phyloP scores from a whole-genome alignment of 768 basidiomycete species.

The Hirschioporus abietinus region DNA sequence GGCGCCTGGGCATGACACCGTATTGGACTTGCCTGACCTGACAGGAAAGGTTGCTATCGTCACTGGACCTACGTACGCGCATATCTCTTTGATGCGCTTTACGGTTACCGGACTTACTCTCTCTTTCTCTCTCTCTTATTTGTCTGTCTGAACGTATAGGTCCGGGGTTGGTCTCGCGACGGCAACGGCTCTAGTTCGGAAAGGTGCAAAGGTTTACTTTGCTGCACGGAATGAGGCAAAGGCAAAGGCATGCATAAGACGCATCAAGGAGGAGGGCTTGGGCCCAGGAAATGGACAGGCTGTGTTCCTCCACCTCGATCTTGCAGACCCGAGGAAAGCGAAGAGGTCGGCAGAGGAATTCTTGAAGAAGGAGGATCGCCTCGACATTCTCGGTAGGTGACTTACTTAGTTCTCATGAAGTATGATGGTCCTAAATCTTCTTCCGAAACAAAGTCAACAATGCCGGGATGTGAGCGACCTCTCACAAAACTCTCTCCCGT shows the following conservation, averaged over 20 bases:
- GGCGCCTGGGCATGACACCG: slow-evolving; percentile 26
- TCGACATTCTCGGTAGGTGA: slow-evolving; percentile 42
- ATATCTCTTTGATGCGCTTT: no score
- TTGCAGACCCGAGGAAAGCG: slow-evolving; percentile 30
- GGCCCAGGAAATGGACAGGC: slow-evolving; percentile 26
- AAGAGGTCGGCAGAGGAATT: slow-evolving; percentile 32
- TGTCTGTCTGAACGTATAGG: slow-evolving; percentile 19
- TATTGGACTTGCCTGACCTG: slow-evolving; percentile 38
- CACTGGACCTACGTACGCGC: slow-evolving; percentile 55
- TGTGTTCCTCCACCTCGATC: slow-evolving; percentile 33
- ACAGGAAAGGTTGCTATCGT: slow-evolving; percentile 49
- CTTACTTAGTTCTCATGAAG: slow-evolving; percentile 9
- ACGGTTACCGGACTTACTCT: no score
- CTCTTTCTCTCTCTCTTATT: neutral
- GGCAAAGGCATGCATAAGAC: slow-evolving; percentile 26
- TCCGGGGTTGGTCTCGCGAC: slow-evolving; percentile 47
- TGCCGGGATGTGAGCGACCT: slow-evolving; percentile 12
- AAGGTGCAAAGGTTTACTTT: slow-evolving; percentile 39
- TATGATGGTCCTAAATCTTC: neutral
- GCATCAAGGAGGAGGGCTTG: slow-evolving; percentile 28
- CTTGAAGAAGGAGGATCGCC: slow-evolving; percentile 31
- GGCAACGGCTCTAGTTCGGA: slow-evolving; percentile 36
- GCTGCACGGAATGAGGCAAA: slow-evolving; percentile 29
- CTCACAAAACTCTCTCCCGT: neutral
- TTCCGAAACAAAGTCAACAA: slow-evolving; percentile 19